Evolutionary conservation across 768 basidiomycete genomes (phyloP).

Genomic region (Leccinum uliginosum): DNA sequence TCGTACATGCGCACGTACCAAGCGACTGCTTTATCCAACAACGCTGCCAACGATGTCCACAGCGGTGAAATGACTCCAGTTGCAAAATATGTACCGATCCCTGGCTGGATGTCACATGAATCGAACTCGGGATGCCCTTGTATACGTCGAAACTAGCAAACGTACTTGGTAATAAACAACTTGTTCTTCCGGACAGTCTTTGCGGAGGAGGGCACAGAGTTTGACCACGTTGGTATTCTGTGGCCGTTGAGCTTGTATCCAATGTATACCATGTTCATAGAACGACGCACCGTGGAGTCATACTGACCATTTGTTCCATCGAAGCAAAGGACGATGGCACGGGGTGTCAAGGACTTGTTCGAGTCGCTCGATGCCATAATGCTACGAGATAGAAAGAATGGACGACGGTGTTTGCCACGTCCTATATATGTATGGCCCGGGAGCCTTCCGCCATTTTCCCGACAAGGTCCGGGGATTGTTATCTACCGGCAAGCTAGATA

Average conservation of each 20-base stretch:
- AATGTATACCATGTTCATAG: neutral
- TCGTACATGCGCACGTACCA: slow-evolving; percentile 43
- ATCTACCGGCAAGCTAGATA: neutral
- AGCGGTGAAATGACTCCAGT: slow-evolving; percentile 66
- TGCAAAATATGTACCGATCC: slow-evolving; percentile 49
- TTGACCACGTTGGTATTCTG: slow-evolving; percentile 70
- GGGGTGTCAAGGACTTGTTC: slow-evolving; percentile 15
- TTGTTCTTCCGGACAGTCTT: slow-evolving; percentile 47
- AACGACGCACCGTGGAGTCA: slow-evolving; percentile 38
- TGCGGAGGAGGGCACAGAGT: slow-evolving; percentile 64
- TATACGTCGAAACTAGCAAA: neutral
- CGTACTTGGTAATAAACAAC: slow-evolving; percentile 69
- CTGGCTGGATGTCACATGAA: slow-evolving; percentile 31
- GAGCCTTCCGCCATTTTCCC: slow-evolving; percentile 4
- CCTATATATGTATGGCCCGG: too few species aligned
- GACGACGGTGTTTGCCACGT: neutral
- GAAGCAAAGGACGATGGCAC: slow-evolving; percentile 61
- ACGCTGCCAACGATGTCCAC: slow-evolving; percentile 53
- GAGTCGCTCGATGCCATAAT: slow-evolving; percentile 14
- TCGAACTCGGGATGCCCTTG: neutral
- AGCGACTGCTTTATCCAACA: slow-evolving; percentile 66
- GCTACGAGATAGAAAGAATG: neutral
- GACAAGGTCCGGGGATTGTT: neutral
- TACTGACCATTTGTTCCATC: slow-evolving; percentile 63
- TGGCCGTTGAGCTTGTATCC: neutral